Conservation (phyloP, 148 eudicot genomes). For the Mesembryanthemum crystallinum region DNA sequence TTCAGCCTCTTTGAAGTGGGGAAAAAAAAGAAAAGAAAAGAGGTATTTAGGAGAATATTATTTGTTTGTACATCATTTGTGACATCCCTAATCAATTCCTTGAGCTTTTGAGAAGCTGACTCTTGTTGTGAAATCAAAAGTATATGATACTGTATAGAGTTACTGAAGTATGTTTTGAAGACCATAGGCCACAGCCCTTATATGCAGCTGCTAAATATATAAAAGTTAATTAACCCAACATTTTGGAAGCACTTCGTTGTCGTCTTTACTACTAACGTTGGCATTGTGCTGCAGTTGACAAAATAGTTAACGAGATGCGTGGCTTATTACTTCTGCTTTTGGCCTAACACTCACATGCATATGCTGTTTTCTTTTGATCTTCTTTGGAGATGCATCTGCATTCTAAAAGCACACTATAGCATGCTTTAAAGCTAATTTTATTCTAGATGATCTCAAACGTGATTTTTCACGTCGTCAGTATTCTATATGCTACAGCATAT, state of each 20-base stretch:
- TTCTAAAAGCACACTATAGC: background rate
- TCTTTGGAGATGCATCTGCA: background rate
- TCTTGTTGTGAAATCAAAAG: background rate
- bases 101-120: background rate
- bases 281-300: too few relatives aligned
- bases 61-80: background rate
- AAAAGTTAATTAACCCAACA: background rate
- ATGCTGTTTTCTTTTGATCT: background rate
- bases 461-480: background rate
- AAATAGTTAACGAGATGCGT: background rate
- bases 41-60: too few relatives aligned
- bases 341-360: background rate
- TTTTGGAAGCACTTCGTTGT: background rate
- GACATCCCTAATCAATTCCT: background rate
- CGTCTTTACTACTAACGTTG: too few relatives aligned
- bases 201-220: background rate
- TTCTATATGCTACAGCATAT: slow-evolving; percentile 4
- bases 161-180: background rate
- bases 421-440: background rate
- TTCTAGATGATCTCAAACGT: background rate
- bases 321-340: background rate
- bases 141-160: background rate
- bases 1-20: background rate
- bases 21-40: too few relatives aligned
- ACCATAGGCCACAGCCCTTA: too few relatives aligned